phyloP scores from a whole-genome alignment of 345 rosid genomes.

The Eucalyptus grandis region DNA sequence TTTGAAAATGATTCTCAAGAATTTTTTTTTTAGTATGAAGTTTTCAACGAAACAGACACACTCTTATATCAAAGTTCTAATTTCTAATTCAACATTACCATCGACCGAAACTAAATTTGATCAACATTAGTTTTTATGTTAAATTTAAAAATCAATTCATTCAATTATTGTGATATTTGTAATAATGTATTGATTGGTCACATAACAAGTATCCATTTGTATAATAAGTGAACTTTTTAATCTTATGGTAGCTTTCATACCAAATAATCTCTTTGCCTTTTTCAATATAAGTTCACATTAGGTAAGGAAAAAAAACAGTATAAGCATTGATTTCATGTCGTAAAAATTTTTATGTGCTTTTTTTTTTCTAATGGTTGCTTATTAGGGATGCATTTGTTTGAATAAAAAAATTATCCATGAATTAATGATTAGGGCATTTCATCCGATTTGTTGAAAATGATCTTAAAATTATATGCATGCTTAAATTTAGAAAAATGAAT shows the following conservation, averaged over 20 bases:
- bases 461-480: accelerated
- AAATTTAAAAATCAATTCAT: background rate
- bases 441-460: background rate
- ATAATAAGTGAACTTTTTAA: background rate
- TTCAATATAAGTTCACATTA: background rate
- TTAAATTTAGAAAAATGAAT: background rate
- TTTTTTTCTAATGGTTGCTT: background rate
- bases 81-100: background rate
- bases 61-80: too few relatives aligned
- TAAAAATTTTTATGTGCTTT: accelerated
- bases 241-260: background rate
- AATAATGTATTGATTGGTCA: background rate
- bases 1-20: accelerated
- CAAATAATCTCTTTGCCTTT: background rate
- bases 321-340: accelerated
- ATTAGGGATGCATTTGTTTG: accelerated
- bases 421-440: background rate
- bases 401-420: accelerated
- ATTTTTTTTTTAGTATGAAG: too few relatives aligned
- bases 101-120: background rate
- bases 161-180: background rate
- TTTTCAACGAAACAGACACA: accelerated
- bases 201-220: accelerated
- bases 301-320: background rate
- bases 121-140: background rate